A percentile compares a stretch with the other conserved stretches of the same genome.
phyloP scores from a whole-genome alignment of 352 stramenopile species.

The Phytophthora syringae region DNA sequence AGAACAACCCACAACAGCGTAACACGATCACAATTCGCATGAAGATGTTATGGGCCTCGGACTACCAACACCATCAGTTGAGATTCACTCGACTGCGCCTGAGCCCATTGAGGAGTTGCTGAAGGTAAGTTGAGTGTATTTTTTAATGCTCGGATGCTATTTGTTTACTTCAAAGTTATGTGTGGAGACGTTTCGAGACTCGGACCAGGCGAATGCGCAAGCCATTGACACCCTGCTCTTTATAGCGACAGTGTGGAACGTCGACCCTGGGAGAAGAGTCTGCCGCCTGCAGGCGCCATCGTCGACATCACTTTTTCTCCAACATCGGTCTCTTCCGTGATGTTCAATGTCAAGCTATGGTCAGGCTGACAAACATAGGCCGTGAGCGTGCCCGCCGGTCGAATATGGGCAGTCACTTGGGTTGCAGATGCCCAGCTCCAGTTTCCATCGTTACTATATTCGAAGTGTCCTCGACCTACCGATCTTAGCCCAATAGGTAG shows the following conservation, averaged over 20 bases:
- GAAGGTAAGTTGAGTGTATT: not conserved
- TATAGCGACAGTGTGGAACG: not conserved
- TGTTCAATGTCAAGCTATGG: not conserved
- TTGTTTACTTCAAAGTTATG: no score
- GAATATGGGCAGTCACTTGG: no score
- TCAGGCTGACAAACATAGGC: not conserved
- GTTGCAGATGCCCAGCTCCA: no score
- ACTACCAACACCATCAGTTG: not conserved
- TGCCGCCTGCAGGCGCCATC: not conserved
- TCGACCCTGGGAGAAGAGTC: not conserved
- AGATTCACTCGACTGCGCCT: not conserved
- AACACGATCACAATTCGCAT: no score
- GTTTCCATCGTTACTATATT: no score
- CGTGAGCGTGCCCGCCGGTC: no score
- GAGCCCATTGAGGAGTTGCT: not conserved
- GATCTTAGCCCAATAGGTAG: no score
- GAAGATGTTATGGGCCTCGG: conserved; percentile 1
- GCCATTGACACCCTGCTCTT: not conserved
- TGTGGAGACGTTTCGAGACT: conserved; percentile 1
- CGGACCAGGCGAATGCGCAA: not conserved
- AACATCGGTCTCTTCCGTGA: not conserved
- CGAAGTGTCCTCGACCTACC: no score
- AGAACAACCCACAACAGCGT: no score
- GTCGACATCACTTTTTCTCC: not conserved
- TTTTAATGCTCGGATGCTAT: no score